Evolutionary conservation across 129 eudicot genomes (phyloP).

Genomic region (Glebionis coronaria): DNA sequence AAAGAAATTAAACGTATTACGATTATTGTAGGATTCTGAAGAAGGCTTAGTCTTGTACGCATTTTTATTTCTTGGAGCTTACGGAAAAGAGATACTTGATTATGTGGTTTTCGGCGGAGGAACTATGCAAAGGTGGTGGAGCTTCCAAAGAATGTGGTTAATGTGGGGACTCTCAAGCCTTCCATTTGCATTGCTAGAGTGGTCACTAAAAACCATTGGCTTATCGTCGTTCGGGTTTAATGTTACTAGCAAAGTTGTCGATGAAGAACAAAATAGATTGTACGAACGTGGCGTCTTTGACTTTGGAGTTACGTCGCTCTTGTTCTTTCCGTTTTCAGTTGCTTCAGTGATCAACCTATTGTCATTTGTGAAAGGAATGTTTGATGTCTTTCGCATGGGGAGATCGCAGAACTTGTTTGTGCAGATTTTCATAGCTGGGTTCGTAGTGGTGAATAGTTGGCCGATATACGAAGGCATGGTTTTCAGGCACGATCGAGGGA

Average conservation of each 20-base stretch:
- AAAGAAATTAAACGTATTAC: no score
- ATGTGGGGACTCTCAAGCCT: constrained; percentile 37
- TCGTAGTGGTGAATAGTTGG: constrained; percentile 49
- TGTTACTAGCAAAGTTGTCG: constrained; percentile 48
- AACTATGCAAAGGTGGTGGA: constrained; percentile 54
- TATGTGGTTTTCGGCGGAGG: constrained; percentile 38
- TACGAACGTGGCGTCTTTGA: constrained; percentile 55
- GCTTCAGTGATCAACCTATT: constrained; percentile 34
- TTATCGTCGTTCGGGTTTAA: constrained; percentile 40
- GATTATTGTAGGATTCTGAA: constrained; percentile 41
- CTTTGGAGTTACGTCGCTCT: constrained; percentile 45
- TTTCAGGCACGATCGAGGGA: constrained; percentile 55
- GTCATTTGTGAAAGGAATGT: constrained; percentile 29
- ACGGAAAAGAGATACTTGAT: constrained; percentile 49
- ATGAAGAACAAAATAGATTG: constrained; percentile 39
- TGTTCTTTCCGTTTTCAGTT: constrained; percentile 42
- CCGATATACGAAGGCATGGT: constrained; percentile 59
- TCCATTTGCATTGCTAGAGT: constrained; percentile 44
- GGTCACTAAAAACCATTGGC: constrained; percentile 30
- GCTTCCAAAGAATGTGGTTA: constrained; percentile 61
- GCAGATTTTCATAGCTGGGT: constrained; percentile 52
- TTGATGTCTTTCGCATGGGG: constrained; percentile 1
- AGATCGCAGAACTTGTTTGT: constrained; percentile 20
- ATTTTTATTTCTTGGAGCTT: constrained; percentile 55
- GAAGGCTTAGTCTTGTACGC: constrained; percentile 30